Percentiles rank a stretch among this genome's conserved stretches.
Evolutionary conservation across 495 filamentous ascomycete species (phyloP).

Genomic region (Pseudomonodictys pantanalensis): DNA sequence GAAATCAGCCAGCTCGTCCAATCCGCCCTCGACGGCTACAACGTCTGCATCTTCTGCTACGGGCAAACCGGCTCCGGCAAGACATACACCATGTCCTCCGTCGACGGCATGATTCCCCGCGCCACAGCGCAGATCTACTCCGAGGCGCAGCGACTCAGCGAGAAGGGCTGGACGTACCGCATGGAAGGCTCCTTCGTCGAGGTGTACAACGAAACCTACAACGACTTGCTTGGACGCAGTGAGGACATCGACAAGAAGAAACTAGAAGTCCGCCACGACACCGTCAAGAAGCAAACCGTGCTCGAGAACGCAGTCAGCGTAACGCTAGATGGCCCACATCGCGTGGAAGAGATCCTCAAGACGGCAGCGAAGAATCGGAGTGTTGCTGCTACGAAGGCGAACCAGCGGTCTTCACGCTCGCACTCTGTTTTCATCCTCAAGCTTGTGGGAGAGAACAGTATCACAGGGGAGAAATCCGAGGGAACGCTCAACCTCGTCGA

Average conservation of each 20-base stretch:
- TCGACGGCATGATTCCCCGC: slow-evolving; percentile 91
- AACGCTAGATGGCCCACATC: slow-evolving; percentile 68
- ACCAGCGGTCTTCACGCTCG: slow-evolving; percentile 87
- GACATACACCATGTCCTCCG: slow-evolving; percentile 91
- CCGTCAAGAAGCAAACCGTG: slow-evolving; percentile 71
- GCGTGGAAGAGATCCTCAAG: slow-evolving; percentile 73
- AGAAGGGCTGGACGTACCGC: slow-evolving; percentile 90
- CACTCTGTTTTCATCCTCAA: slow-evolving; percentile 97
- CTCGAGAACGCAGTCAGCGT: slow-evolving; percentile 84
- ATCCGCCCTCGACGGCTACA: slow-evolving; percentile 94
- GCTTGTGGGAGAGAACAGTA: slow-evolving; percentile 73
- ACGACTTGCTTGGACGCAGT: slow-evolving; percentile 80
- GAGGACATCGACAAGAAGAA: slow-evolving; percentile 80
- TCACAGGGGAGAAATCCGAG: slow-evolving; percentile 80
- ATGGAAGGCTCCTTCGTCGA: slow-evolving; percentile 98
- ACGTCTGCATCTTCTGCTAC: slow-evolving; percentile 99
- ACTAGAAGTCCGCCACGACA: slow-evolving; percentile 89
- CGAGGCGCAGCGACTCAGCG: slow-evolving; percentile 72
- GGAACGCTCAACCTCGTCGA: slow-evolving; percentile 96
- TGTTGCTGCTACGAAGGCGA: slow-evolving; percentile 93
- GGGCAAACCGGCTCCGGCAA: slow-evolving; percentile 97
- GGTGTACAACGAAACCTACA: slow-evolving; percentile 96
- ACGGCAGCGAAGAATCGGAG: slow-evolving; percentile 79
- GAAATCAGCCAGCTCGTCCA: slow-evolving; percentile 98
- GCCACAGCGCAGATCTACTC: slow-evolving; percentile 91